Evolutionary conservation across 2,329 filamentous ascomycete species (phyloP).

Genomic region (Xylariomycetidae sp.): DNA sequence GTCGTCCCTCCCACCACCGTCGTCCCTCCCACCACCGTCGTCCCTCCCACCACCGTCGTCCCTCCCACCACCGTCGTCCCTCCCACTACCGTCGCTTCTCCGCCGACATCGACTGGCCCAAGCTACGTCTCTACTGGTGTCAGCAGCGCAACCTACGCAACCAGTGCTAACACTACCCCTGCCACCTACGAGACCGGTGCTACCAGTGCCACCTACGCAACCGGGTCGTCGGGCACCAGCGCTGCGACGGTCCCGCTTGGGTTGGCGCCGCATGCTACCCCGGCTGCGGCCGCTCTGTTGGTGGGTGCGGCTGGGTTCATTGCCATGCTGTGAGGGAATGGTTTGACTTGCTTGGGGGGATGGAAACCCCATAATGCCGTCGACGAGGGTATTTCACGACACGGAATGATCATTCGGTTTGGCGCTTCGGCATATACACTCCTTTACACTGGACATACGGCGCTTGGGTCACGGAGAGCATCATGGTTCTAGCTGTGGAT

Average conservation of each 20-base stretch:
- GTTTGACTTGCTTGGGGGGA: no score
- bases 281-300: constrained; percentile 17
- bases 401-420: not conserved
- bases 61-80: not conserved
- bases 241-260: constrained; percentile 6
- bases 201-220: no score
- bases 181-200: no score
- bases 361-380: no score
- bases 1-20: constrained; percentile 5
- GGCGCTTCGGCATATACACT: no score
- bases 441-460: no score
- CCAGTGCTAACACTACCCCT: no score
- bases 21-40: constrained; percentile 2
- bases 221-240: no score
- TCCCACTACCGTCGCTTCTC: constrained; percentile 1
- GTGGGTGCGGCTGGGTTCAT: constrained; percentile 22
- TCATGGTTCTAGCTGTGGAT: no score
- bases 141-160: no score
- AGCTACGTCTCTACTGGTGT: constrained; percentile 1
- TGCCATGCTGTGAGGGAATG: constrained; percentile 19
- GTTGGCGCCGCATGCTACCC: constrained; percentile 12
- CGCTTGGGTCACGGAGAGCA: no score
- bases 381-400: no score
- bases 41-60: not conserved
- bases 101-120: not conserved